phyloP scores from a whole-genome alignment of 1,139 yeast genomes.

The Sporopachydermia cereana region DNA sequence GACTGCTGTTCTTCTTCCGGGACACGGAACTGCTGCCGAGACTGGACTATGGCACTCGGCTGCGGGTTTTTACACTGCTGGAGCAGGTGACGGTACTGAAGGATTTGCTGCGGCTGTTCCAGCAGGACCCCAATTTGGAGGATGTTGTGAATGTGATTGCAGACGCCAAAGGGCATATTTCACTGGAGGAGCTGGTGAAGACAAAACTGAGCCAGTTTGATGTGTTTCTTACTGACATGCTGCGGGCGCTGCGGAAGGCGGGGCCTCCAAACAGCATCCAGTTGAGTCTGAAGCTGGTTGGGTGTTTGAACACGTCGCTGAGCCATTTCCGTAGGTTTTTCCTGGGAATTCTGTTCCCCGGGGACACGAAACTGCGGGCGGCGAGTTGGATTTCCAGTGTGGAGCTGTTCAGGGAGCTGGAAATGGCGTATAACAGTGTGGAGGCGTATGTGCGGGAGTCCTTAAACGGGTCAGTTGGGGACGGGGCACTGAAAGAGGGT shows the following conservation, averaged over 20 bases:
- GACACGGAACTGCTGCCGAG: background rate
- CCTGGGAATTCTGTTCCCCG: background rate
- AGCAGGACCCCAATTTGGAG: background rate
- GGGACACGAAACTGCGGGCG: background rate
- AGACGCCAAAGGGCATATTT: no score
- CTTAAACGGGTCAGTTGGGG: background rate
- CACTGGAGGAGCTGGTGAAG: no score
- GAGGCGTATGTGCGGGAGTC: background rate
- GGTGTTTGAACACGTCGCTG: background rate
- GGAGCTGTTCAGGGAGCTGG: conserved; percentile 1
- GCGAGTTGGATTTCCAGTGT: background rate
- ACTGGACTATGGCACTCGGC: background rate
- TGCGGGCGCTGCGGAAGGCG: background rate
- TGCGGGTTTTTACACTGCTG: background rate
- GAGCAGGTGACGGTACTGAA: background rate
- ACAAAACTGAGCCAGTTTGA: background rate
- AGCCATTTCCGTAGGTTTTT: background rate
- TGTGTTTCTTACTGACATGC: background rate
- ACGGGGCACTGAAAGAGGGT: background rate
- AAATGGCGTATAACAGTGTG: background rate
- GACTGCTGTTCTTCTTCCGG: background rate
- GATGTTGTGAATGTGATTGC: no score
- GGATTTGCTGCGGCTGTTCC: background rate
- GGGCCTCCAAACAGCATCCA: background rate
- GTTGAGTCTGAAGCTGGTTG: background rate